Percentiles rank a stretch among this genome's conserved stretches.
Conservation (phyloP, 805 yeast genomes). For the Pichia manshurica region DNA sequence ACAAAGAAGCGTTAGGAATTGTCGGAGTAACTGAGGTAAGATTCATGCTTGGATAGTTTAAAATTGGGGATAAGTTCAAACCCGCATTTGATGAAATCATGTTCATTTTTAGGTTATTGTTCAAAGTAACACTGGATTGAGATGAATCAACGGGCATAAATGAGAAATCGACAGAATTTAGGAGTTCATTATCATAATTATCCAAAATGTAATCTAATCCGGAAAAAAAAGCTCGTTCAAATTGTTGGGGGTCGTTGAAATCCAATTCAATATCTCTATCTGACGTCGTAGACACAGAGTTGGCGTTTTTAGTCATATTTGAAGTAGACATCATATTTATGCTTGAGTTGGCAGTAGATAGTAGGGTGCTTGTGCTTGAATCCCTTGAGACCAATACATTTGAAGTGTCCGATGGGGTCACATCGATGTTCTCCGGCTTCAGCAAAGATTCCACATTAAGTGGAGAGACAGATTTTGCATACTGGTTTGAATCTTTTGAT, state of each 20-base stretch:
- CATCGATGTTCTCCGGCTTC: neutral
- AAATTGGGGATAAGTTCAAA: neutral
- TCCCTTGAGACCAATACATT: neutral
- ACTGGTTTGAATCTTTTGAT: too few species aligned
- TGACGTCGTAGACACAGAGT: neutral
- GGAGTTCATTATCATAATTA: constrained; percentile 10
- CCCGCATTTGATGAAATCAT: neutral
- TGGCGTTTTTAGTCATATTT: neutral
- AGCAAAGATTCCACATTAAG: neutral
- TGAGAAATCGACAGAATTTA: constrained; percentile 4
- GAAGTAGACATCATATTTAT: neutral
- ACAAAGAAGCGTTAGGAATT: neutral
- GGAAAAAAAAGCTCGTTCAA: constrained; percentile 28
- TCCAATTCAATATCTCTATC: constrained; percentile 13
- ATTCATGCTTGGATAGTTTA: neutral
- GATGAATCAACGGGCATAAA: neutral
- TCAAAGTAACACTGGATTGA: neutral
- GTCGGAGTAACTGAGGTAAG: neutral
- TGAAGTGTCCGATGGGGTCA: neutral
- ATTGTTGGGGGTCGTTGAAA: constrained; percentile 23
- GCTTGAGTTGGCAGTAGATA: neutral
- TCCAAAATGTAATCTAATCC: constrained; percentile 29
- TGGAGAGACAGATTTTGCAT: neutral
- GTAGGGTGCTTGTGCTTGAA: neutral
- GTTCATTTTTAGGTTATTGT: neutral